Base-by-base conservation (phyloP, 257 asterid genomes). In the Rhazya stricta region DNA sequence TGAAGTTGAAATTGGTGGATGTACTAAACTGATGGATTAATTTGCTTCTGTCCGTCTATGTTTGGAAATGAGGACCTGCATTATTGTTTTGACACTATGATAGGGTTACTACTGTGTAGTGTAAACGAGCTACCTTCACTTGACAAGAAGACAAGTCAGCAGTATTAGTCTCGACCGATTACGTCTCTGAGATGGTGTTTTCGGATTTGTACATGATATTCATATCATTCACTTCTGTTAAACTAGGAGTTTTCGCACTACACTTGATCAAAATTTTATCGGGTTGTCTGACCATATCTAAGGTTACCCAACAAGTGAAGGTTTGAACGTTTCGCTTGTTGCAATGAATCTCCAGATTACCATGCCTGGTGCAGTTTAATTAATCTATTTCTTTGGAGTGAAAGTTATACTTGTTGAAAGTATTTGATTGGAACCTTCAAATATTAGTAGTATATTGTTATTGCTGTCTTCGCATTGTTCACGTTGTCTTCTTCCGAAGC, bases 1-100 rank as follows among this genome's bases (percentile, higher is more conserved):
- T 95, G 86, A 95, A 88, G 82, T 66, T 95, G 72, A 92, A 88
- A 79, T 79, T 92, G 53, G 79, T 84, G 42, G 96, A 91, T 79
- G 74, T 92, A 19, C 70, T 72, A 51, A 63, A 76, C 74, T 82
- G 84, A 86, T 23, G 30, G 16, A 63, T 7, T 15, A 15, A 30
- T 29, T 61, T 61, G 68, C 25, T 62, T 36, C 43, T 12, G 18
- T 11, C 25, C 45, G 6, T 36, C 43, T 63, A 25, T 2, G 13
- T 46, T 63, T 36, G 71, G 71, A 9, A 36, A 37, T 19, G 19
- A 36, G 32, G 50, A 2, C 32, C 50, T 9, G 9, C 69, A 7
- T 18, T 65, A 65, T 34, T n/a, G n/a, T n/a, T 42, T 7, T 32
- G n/a, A 13, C 13, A 15, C 45, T 15, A 16, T 18, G 39, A 19